These are phyloP conservation scores for Cetraspora pellucida DNA, from an alignment of 192 early-diverging fungal genomes.

Conservation along the genomic window DNA sequence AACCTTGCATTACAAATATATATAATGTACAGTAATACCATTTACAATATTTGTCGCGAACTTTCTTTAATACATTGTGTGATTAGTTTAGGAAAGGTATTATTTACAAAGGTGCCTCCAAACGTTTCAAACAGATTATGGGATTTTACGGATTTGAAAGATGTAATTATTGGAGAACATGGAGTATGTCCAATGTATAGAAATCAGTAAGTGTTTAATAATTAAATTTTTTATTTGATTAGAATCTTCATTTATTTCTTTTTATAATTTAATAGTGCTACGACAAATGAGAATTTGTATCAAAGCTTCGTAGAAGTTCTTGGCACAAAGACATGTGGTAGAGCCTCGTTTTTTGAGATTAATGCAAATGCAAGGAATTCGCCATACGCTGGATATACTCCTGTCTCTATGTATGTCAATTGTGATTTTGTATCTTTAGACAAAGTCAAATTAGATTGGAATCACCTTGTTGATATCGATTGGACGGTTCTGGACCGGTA, in stretches of 20 bases:
- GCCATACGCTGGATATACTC: constrained; percentile 32
- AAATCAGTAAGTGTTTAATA: constrained; percentile 36
- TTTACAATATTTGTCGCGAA: too few species aligned
- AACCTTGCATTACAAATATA: not conserved
- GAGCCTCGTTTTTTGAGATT: constrained; percentile 42
- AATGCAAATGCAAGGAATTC: constrained; percentile 43
- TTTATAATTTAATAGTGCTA: constrained; percentile 5
- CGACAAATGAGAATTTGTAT: not conserved
- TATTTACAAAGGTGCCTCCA: constrained; percentile 38
- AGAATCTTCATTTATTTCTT: not conserved
- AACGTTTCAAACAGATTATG: constrained; percentile 36
- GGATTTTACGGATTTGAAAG: constrained; percentile 43
- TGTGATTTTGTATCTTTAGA: constrained; percentile 38
- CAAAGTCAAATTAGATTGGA: constrained; percentile 37
- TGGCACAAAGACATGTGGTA: not conserved
- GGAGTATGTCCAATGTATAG: constrained; percentile 37
- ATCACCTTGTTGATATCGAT: constrained; percentile 38
- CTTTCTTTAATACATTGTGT: too few species aligned
- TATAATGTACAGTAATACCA: too few species aligned
- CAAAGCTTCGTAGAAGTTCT: not conserved
- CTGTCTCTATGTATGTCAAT: constrained; percentile 42
- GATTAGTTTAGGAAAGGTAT: constrained; percentile 45
- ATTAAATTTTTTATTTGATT: not conserved
- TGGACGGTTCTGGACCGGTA: constrained; percentile 37
- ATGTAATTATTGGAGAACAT: constrained; percentile 39